phyloP scores from a whole-genome alignment of 306 rosid genomes.

The barrel medic (Medicago truncatula) region DNA sequence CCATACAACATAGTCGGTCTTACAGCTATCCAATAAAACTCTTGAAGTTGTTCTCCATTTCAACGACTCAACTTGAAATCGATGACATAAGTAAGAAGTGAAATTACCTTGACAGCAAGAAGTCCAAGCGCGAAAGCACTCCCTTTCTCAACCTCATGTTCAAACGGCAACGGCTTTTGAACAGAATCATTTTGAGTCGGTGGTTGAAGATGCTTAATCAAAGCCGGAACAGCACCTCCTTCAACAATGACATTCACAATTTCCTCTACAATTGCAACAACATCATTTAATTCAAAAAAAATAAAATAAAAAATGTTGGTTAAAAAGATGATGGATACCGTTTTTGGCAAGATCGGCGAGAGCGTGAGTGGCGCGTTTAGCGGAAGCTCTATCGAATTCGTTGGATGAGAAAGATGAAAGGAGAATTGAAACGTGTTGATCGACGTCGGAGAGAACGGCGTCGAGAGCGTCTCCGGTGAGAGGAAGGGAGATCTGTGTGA shows the following conservation, averaged over 20 bases:
- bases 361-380: conserved; percentile 95
- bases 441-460: conserved; percentile 67
- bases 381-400: conserved; percentile 85
- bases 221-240: conserved; percentile 88
- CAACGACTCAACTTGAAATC: too few relatives aligned
- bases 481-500: conserved; percentile 65
- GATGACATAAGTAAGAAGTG: too few relatives aligned
- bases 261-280: conserved; percentile 71
- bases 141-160: conserved; percentile 98
- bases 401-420: conserved; percentile 73
- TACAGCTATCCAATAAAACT: too few relatives aligned
- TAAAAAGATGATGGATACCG: too few relatives aligned
- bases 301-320: too few relatives aligned
- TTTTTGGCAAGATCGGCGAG: conserved; percentile 98
- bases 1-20: too few relatives aligned
- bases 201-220: conserved; percentile 86
- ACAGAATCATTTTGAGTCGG: conserved; percentile 63
- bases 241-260: conserved; percentile 92
- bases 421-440: conserved; percentile 71
- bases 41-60: too few relatives aligned
- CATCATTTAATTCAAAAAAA: background rate
- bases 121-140: conserved; percentile 97
- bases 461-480: conserved; percentile 70
- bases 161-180: conserved; percentile 74
- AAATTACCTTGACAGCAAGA: conserved; percentile 89